Evolutionary conservation across 1,284 basidiomycete species (phyloP).

Genomic region (Ustilago curta): DNA sequence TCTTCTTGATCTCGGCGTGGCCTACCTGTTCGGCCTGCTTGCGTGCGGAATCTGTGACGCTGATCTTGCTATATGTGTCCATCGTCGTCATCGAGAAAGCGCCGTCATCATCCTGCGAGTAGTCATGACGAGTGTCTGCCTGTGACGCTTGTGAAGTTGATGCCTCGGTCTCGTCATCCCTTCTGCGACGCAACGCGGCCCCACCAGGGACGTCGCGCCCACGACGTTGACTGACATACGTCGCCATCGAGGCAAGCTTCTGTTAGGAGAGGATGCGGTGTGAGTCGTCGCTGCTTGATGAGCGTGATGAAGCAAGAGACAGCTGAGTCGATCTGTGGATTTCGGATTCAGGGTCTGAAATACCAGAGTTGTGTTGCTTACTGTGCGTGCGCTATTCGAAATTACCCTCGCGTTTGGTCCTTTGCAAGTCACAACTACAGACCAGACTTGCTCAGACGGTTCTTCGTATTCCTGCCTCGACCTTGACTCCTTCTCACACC

Average conservation of each 20-base stretch:
- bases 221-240: constrained; percentile 24
- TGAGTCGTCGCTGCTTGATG: neutral
- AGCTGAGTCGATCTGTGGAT: too few relatives aligned
- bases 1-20: constrained; percentile 43
- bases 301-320: neutral
- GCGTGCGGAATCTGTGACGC: constrained; percentile 21
- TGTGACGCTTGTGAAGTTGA: constrained; percentile 8
- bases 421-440: constrained; percentile 5
- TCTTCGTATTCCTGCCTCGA: neutral
- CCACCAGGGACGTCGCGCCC: constrained; percentile 16
- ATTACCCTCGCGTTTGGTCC: too few relatives aligned
- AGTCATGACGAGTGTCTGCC: neutral
- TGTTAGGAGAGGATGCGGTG: neutral
- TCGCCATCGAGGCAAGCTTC: constrained; percentile 8
- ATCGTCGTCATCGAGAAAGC: constrained; percentile 1
- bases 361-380: too few relatives aligned
- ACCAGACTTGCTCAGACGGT: constrained; percentile 24
- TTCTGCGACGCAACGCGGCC: constrained; percentile 1
- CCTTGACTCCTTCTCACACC: neutral
- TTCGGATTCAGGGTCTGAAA: too few relatives aligned
- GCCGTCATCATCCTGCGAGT: constrained; percentile 19
- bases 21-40: constrained; percentile 35
- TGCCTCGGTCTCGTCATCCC: constrained; percentile 3
- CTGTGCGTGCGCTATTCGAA: too few relatives aligned
- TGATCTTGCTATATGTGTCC: constrained; percentile 15